Conservation (phyloP, 306 rosid species). For the Trifolium repens region DNA sequence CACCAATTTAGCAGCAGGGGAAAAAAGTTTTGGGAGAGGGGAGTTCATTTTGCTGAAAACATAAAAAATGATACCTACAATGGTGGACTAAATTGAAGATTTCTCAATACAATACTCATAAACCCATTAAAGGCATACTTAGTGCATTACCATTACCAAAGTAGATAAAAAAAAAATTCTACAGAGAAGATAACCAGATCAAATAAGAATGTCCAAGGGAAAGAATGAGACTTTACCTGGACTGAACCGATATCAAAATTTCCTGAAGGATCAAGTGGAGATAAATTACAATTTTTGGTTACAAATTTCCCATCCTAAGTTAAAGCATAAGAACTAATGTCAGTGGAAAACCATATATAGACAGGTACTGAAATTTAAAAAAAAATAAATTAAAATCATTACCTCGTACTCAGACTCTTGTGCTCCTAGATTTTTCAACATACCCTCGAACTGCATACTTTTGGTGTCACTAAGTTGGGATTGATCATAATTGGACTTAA, state of each 20-base stretch:
- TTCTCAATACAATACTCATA: neutral
- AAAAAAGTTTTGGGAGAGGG: neutral
- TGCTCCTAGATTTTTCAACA: constrained; percentile 52
- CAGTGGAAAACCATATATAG: constrained; percentile 39
- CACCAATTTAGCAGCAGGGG: constrained; percentile 20
- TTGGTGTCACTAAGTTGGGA: constrained; percentile 56
- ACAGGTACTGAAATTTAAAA: constrained; percentile 22
- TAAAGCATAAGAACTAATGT: constrained; percentile 36
- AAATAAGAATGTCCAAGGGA: constrained; percentile 18
- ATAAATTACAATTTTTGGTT: constrained; percentile 49
- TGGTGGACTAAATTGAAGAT: neutral
- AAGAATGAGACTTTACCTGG: constrained; percentile 63
- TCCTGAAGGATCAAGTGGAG: constrained; percentile 60
- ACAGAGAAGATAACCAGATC: constrained; percentile 2
- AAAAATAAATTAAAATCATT: constrained; percentile 25
- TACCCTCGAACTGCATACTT: constrained; percentile 65
- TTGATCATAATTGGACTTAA: constrained; percentile 53
- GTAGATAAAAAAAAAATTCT: constrained; percentile 2
- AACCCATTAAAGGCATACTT: neutral
- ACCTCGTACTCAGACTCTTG: constrained; percentile 68
- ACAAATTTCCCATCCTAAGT: constrained; percentile 67
- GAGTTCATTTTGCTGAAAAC: constrained; percentile 2
- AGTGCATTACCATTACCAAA: constrained; percentile 1
- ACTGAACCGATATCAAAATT: constrained; percentile 67
- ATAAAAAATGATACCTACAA: constrained; percentile 6